Conservation (phyloP, 2,329 filamentous ascomycete genomes). For the Aspergillus quadricinctus region DNA sequence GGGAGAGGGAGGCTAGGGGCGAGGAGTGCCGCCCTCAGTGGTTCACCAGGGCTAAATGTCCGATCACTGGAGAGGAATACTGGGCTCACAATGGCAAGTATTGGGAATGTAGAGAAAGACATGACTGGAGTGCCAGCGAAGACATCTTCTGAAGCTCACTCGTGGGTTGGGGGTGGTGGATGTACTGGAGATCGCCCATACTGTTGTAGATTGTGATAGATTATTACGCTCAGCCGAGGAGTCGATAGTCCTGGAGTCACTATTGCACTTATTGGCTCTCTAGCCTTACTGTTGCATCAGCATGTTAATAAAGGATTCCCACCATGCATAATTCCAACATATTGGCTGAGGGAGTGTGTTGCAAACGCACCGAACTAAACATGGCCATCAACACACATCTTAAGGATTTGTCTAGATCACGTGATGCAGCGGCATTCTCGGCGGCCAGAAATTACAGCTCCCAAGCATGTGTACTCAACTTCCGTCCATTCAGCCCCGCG, state of each 20-base stretch:
- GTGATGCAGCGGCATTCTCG: neutral
- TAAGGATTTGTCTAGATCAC: neutral
- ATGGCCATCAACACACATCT: neutral
- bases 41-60: slow-evolving; percentile 71
- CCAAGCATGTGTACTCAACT: neutral
- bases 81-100: slow-evolving; percentile 89
- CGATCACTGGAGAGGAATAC: slow-evolving; percentile 79
- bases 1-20: slow-evolving; percentile 68
- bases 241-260: neutral
- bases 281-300: neutral
- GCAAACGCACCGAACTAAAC: neutral
- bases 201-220: neutral
- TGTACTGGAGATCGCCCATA: neutral
- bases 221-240: neutral
- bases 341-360: neutral
- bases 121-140: slow-evolving; percentile 67
- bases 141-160: slow-evolving; percentile 56
- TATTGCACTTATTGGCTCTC: neutral
- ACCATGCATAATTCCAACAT: neutral
- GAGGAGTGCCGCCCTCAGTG: slow-evolving; percentile 80
- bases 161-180: too few relatives aligned
- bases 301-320: neutral
- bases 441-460: neutral
- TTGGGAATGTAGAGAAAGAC: slow-evolving; percentile 66
- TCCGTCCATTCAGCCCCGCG: neutral